Base-by-base conservation (phyloP, 2,329 filamentous ascomycete species). In the Ceratocystis harringtonii region DNA sequence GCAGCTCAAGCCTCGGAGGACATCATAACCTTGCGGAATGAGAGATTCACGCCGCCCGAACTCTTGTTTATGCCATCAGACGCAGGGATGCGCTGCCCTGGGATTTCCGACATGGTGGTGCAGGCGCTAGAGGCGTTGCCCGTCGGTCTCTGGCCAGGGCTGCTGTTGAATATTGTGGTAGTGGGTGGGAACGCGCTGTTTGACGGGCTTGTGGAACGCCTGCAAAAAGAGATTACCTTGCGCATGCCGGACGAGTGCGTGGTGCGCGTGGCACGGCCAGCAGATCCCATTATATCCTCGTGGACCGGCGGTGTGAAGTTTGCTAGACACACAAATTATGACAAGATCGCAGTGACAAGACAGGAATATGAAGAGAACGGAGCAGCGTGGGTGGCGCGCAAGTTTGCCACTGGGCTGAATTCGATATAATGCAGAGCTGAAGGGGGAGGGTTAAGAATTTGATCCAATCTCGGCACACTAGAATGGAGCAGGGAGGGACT, bases 301-400 rank as follows among this genome's bases (percentile, higher is more conserved):
- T 99, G 92, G 92, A 76, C 84, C 12, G 94, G 94, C 17, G 92
- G 86, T n/a, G 88, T 88, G 25, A 82, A 84, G 66, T 78, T 96
- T 65, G 90, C 90, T 0, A 82, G 77, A 62, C 85, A 92, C 70
- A 79, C 80, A 52, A 80, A 88, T 48, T 78, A 95, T 63, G 81
- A 85, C 68, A 80, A 81, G 61, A 75, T 91, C 12, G 81, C 84
- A 1, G 88, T 96, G n/a, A 94, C 89, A 0, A 90, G 89, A 72
- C 82, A 88, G 68, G 90, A 99, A 72, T 99, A 99, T 73, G 84
- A 94, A 63, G 94, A 99, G 74, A 77, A 91, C 72, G 94, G 94
- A 7, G 83, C 82, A 65, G 78, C 77, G 1, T 92, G 89, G 89
- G 80, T 89, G 28, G 84, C 84, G 32, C 85, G 84, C 71, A 89